phyloP scores from a whole-genome alignment of 495 filamentous ascomycete genomes.

The Penicillium parvum region DNA sequence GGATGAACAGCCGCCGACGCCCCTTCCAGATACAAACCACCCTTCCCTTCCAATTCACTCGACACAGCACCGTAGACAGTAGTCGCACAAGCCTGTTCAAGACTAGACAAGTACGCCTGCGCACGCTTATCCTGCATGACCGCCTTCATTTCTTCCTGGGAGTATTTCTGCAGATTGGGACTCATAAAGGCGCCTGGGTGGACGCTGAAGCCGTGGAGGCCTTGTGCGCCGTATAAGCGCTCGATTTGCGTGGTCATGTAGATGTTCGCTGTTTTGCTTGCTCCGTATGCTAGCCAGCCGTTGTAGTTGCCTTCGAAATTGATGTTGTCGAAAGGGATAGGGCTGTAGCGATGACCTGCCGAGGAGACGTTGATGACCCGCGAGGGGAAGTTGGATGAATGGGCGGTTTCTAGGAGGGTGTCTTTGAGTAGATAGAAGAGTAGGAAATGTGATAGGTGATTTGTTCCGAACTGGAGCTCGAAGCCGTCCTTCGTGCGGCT shows the following conservation, averaged over 20 bases:
- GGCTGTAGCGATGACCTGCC: constrained; percentile 26
- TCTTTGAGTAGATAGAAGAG: constrained; percentile 45
- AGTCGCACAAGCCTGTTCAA: constrained; percentile 39
- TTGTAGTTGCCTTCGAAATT: constrained; percentile 33
- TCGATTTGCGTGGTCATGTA: constrained; percentile 47
- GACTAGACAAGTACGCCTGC: constrained; percentile 28
- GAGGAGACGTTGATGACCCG: constrained; percentile 43
- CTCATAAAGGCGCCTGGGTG: constrained; percentile 39
- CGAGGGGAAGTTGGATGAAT: constrained; percentile 36
- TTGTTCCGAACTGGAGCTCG: constrained; percentile 48
- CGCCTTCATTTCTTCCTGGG: constrained; percentile 12
- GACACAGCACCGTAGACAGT: constrained; percentile 40
- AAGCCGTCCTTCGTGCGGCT: constrained; percentile 42
- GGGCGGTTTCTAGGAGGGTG: constrained; percentile 36
- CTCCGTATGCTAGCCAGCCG: constrained; percentile 30
- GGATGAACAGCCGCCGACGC: constrained; percentile 21
- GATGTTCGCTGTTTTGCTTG: constrained; percentile 37
- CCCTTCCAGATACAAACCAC: constrained; percentile 44
- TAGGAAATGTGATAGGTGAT: constrained; percentile 50
- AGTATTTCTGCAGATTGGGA: constrained; percentile 14
- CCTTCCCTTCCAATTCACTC: constrained; percentile 33
- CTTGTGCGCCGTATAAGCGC: constrained; percentile 34
- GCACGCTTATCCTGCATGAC: constrained; percentile 17
- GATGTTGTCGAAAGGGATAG: constrained; percentile 25
- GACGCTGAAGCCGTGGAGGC: constrained; percentile 36